Conservation (phyloP, 2,329 filamentous ascomycete genomes). For the Penicillium psychrosexuale region DNA sequence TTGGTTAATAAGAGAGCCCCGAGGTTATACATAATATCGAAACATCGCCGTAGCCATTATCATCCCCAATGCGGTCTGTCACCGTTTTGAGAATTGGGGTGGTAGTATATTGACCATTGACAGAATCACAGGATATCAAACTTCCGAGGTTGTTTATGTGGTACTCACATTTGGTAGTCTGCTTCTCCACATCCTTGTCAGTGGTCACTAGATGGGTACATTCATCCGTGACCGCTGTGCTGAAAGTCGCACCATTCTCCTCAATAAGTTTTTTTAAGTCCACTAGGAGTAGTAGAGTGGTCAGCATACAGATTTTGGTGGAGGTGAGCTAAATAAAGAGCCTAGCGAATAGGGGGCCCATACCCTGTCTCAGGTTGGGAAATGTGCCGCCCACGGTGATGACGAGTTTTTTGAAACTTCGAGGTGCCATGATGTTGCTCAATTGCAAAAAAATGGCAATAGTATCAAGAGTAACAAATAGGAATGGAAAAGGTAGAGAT, state of each 20-base stretch:
- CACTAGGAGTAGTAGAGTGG: conserved; percentile 19
- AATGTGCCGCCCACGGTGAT: conserved; percentile 63
- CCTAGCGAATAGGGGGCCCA: conserved; percentile 11
- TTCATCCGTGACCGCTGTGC: conserved; percentile 25
- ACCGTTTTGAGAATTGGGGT: not conserved
- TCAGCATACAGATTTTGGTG: conserved; percentile 7
- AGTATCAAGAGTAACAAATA: not conserved
- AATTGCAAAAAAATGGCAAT: not conserved
- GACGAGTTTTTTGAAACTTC: conserved; percentile 30
- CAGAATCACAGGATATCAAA: not conserved
- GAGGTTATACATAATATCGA: accelerated
- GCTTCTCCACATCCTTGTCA: conserved; percentile 37
- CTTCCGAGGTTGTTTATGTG: not conserved
- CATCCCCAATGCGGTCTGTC: not conserved
- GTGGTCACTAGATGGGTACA: conserved; percentile 42
- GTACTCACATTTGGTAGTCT: conserved; percentile 34
- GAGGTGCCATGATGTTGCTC: conserved; percentile 21
- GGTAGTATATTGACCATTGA: accelerated
- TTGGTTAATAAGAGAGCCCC: conserved; percentile 39
- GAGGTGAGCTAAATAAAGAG: conserved; percentile 9
- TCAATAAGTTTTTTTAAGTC: conserved; percentile 34
- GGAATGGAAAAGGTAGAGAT: not conserved
- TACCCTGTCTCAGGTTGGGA: conserved; percentile 51
- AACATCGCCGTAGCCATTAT: not conserved
- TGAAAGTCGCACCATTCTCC: conserved; percentile 34